Conservation (phyloP, 495 filamentous ascomycete genomes). For the Tuber brumale region DNA sequence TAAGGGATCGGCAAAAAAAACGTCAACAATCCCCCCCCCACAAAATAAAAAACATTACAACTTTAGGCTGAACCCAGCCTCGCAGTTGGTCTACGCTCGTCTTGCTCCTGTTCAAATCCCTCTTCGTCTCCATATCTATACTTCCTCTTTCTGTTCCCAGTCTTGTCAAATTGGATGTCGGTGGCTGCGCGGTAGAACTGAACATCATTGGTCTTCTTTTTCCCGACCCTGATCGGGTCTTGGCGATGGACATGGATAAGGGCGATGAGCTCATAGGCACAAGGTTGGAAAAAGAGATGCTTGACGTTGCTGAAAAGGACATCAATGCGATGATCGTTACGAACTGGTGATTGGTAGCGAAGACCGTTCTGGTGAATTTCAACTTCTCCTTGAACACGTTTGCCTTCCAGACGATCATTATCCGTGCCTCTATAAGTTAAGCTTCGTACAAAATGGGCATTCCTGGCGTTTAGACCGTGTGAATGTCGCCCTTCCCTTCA, state of each 20-base stretch:
- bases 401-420: no score
- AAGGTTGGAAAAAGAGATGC: slow-evolving; percentile 98
- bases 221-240: slow-evolving; percentile 95
- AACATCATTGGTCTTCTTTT: slow-evolving; percentile 96
- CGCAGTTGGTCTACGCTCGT: slow-evolving; percentile 63
- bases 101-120: slow-evolving; percentile 96
- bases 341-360: slow-evolving; percentile 79
- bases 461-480: no score
- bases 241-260: slow-evolving; percentile 96
- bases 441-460: no score
- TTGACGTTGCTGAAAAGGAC: slow-evolving; percentile 98
- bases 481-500: no score
- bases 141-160: slow-evolving; percentile 92
- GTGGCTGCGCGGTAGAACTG: slow-evolving; percentile 98
- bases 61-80: no score
- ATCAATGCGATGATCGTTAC: slow-evolving; percentile 74
- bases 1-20: no score
- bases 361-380: slow-evolving; percentile 99
- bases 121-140: slow-evolving; percentile 99
- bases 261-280: slow-evolving; percentile 88
- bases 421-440: no score
- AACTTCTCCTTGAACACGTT: no score
- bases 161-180: slow-evolving; percentile 98
- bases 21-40: no score
- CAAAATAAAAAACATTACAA: no score